Conservation (phyloP, 2,329 filamentous ascomycete species). For the Aspergillus sp. region DNA sequence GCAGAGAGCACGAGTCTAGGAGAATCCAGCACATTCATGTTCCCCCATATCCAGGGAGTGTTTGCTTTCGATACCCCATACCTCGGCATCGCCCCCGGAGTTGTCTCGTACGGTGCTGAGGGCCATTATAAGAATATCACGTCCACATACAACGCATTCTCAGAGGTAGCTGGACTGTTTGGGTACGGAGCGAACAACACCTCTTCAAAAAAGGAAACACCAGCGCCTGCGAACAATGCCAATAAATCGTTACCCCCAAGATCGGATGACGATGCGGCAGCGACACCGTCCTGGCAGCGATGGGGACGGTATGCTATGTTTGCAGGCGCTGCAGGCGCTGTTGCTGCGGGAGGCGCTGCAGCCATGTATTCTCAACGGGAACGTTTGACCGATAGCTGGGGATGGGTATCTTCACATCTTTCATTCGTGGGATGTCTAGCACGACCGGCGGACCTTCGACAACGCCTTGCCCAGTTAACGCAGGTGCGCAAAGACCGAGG, state of each 20-base stretch:
- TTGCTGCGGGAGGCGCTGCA: slow-evolving; percentile 77
- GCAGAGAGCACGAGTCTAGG: slow-evolving; percentile 20
- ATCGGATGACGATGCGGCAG: slow-evolving; percentile 46
- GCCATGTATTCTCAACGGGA: slow-evolving; percentile 85
- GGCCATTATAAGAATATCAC: slow-evolving; percentile 76
- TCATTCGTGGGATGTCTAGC: slow-evolving; percentile 90
- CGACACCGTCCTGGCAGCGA: slow-evolving; percentile 63
- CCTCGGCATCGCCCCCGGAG: slow-evolving; percentile 51
- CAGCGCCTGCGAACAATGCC: slow-evolving; percentile 12
- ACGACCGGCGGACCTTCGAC: slow-evolving; percentile 76
- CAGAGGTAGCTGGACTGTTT: slow-evolving; percentile 60
- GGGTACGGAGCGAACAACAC: slow-evolving; percentile 59
- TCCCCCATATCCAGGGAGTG: slow-evolving; percentile 86
- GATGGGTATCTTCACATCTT: slow-evolving; percentile 85
- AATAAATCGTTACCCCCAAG: slow-evolving; percentile 27
- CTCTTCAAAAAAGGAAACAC: slow-evolving; percentile 14
- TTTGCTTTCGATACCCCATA: slow-evolving; percentile 95
- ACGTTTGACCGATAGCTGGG: slow-evolving; percentile 71
- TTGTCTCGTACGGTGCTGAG: slow-evolving; percentile 65
- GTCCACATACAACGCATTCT: slow-evolving; percentile 68
- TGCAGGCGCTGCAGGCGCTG: slow-evolving; percentile 76
- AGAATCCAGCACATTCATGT: slow-evolving; percentile 65
- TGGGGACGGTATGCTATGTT: slow-evolving; percentile 86
- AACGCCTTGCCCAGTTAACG: slow-evolving; percentile 69
- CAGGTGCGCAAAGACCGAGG: slow-evolving; percentile 63